These are phyloP conservation scores for Solanum rostratum DNA, from an alignment of 257 asterid genomes.

Conservation along the genomic window DNA sequence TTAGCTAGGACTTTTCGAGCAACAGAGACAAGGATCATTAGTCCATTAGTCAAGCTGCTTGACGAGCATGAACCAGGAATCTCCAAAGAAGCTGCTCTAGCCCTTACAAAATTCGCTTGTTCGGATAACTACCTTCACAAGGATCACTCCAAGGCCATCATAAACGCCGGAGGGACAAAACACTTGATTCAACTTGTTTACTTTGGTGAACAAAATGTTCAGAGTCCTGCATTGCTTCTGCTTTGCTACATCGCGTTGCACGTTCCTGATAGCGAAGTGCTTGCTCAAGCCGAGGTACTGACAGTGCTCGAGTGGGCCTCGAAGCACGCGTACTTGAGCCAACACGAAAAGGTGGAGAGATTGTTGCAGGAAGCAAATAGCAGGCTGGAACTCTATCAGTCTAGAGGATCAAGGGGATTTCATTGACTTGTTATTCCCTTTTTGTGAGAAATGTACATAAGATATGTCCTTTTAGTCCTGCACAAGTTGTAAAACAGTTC, in stretches of 20 bases:
- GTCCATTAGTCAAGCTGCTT: constrained; percentile 44
- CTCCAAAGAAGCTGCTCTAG: constrained; percentile 40
- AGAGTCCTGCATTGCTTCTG: constrained; percentile 37
- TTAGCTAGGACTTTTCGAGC: constrained; percentile 64
- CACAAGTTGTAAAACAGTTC: neutral
- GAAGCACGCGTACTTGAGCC: constrained; percentile 28
- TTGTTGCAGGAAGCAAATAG: constrained; percentile 45
- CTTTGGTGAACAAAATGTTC: constrained; percentile 53
- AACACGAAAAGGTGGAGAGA: constrained; percentile 32
- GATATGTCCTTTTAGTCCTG: neutral
- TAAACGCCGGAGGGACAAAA: constrained; percentile 45
- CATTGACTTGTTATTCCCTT: constrained; percentile 12
- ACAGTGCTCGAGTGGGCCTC: constrained; percentile 65
- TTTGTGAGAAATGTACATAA: neutral
- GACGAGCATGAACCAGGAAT: constrained; percentile 47
- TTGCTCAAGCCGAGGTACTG: constrained; percentile 48
- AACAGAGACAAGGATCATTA: constrained; percentile 52
- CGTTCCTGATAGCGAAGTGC: constrained; percentile 62
- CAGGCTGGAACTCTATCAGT: constrained; percentile 58
- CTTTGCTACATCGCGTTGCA: constrained; percentile 40
- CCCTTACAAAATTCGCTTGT: constrained; percentile 49
- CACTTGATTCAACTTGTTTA: constrained; percentile 58
- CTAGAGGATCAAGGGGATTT: constrained; percentile 46
- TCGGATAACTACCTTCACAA: constrained; percentile 39
- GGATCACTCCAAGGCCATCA: constrained; percentile 60